A percentile compares a stretch with the other conserved stretches of the same genome.
phyloP scores from a whole-genome alignment of 768 basidiomycete species.

The Ramaria sp. region DNA sequence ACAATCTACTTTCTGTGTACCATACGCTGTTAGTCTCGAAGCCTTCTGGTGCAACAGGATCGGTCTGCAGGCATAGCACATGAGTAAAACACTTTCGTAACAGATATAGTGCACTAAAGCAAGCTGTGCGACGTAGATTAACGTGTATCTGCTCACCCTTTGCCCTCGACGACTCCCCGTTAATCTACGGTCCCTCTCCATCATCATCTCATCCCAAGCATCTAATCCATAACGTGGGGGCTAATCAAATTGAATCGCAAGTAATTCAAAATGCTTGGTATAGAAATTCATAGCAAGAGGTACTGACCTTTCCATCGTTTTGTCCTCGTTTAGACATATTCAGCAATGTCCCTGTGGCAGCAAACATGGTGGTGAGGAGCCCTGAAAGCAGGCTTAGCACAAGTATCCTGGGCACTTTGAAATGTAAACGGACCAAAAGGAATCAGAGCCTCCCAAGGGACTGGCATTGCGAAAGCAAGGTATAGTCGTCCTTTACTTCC shows the following conservation, averaged over 20 bases:
- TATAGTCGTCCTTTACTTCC: not conserved
- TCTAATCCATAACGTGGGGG: slow-evolving; percentile 79
- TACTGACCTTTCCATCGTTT: slow-evolving; percentile 79
- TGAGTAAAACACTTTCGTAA: not conserved
- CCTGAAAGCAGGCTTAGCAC: slow-evolving; percentile 29
- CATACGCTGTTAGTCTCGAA: slow-evolving; percentile 69
- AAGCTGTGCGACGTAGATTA: not conserved
- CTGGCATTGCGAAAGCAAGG: slow-evolving; percentile 53
- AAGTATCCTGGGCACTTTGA: slow-evolving; percentile 11
- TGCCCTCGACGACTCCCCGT: slow-evolving; percentile 86
- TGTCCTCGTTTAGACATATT: slow-evolving; percentile 68
- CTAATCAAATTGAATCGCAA: slow-evolving; percentile 26
- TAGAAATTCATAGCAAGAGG: slow-evolving; percentile 6
- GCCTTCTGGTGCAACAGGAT: slow-evolving; percentile 53
- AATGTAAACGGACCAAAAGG: slow-evolving; percentile 59
- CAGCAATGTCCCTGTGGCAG: slow-evolving; percentile 78
- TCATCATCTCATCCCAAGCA: slow-evolving; percentile 93
- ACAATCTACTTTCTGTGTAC: slow-evolving; percentile 45
- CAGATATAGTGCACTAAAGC: not conserved
- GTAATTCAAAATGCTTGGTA: slow-evolving; percentile 7
- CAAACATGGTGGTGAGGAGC: slow-evolving; percentile 82
- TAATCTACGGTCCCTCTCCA: slow-evolving; percentile 78
- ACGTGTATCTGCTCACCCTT: slow-evolving; percentile 32
- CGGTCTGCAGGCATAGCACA: slow-evolving; percentile 34
- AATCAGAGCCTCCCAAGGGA: slow-evolving; percentile 96